phyloP scores from a whole-genome alignment of 495 filamentous ascomycete genomes.

The Thermothielavioides terrestris region DNA sequence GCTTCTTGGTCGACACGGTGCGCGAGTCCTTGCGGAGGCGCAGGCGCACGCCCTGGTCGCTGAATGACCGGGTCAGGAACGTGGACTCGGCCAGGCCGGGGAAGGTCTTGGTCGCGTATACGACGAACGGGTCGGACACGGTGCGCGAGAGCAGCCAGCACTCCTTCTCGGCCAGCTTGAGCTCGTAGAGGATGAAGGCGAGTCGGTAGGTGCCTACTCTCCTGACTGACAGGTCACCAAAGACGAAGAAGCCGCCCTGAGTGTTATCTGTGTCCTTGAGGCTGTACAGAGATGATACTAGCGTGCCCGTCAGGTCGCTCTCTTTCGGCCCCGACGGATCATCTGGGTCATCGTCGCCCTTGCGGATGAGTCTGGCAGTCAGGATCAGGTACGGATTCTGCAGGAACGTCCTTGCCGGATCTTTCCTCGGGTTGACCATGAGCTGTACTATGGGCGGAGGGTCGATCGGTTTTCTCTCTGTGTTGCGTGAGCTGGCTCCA shows the following conservation, averaged over 20 bases:
- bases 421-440: conserved; percentile 56
- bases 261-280: conserved; percentile 85
- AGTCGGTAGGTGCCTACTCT: conserved; percentile 70
- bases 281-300: conserved; percentile 87
- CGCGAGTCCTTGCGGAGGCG: conserved; percentile 74
- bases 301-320: conserved; percentile 52
- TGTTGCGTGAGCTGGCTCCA: conserved; percentile 7
- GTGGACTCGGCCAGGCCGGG: conserved; percentile 87
- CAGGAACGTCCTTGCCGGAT: conserved; percentile 70
- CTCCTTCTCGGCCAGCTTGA: conserved; percentile 57
- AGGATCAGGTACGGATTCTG: conserved; percentile 52
- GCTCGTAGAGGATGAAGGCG: conserved; percentile 81
- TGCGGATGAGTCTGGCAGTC: conserved; percentile 54
- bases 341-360: conserved; percentile 45
- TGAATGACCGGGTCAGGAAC: conserved; percentile 82
- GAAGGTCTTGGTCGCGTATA: conserved; percentile 69
- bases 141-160: conserved; percentile 54
- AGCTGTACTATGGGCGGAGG: conserved; percentile 90
- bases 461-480: conserved; percentile 91
- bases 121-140: conserved; percentile 66
- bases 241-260: conserved; percentile 97
- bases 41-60: conserved; percentile 87
- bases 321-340: conserved; percentile 42
- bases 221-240: conserved; percentile 83
- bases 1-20: conserved; percentile 37